Percentiles rank a stretch among this genome's conserved stretches.
These are phyloP conservation scores for Spongospora subterranea DNA, from an alignment of 208 protist species.

Conservation along the genomic window DNA sequence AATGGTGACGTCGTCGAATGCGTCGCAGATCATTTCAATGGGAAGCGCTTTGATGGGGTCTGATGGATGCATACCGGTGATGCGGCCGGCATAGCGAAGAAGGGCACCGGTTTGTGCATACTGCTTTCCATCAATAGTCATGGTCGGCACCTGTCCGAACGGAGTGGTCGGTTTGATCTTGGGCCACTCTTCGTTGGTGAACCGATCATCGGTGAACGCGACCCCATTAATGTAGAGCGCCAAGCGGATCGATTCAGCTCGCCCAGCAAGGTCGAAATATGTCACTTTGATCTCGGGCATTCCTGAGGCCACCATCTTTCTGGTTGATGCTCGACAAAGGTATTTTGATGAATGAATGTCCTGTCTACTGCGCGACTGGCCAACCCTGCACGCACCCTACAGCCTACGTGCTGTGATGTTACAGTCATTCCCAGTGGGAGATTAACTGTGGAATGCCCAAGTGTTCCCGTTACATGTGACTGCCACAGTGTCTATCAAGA, in stretches of 20 bases:
- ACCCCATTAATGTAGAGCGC: background rate
- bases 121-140: background rate
- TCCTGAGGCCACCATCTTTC: background rate
- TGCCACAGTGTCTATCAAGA: no score
- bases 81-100: background rate
- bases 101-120: background rate
- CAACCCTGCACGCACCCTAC: no score
- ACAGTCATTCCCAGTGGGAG: no score
- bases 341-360: no score
- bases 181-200: background rate
- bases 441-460: no score
- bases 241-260: background rate
- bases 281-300: background rate
- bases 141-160: background rate
- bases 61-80: background rate
- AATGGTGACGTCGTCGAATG: background rate
- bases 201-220: background rate
- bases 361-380: no score
- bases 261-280: background rate
- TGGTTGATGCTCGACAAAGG: no score
- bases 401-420: no score
- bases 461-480: no score
- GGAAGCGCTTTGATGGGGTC: background rate
- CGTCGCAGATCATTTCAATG: background rate
- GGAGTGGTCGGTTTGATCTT: background rate